Percentiles rank a stretch among this genome's conserved stretches.
phyloP scores from a whole-genome alignment of 2,329 filamentous ascomycete species.

The Botrytis squamosa region DNA sequence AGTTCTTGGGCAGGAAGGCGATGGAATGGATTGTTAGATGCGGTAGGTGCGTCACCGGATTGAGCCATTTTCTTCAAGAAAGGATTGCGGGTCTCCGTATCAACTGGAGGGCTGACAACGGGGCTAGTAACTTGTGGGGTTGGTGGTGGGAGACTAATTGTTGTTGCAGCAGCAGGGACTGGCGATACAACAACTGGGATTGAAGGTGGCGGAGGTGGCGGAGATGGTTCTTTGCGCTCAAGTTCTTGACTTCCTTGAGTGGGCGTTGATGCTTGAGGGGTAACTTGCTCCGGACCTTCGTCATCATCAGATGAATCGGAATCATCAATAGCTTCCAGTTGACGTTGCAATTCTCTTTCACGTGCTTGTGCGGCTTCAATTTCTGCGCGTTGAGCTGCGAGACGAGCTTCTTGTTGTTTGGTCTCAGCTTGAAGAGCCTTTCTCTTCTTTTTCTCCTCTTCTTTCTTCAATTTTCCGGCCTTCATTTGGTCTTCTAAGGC shows the following conservation, averaged over 20 bases:
- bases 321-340: conserved; percentile 73
- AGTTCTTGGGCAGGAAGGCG: conserved; percentile 66
- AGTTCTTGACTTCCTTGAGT: conserved; percentile 55
- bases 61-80: conserved; percentile 90
- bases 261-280: conserved; percentile 59
- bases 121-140: conserved; percentile 21
- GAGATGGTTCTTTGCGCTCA: conserved; percentile 51
- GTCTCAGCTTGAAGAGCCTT: conserved; percentile 84
- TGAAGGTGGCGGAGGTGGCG: conserved; percentile 52
- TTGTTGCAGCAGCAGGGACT: conserved; percentile 18
- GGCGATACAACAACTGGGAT: conserved; percentile 26
- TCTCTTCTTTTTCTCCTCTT: conserved; percentile 90
- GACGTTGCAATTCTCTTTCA: conserved; percentile 83
- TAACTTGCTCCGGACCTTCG: conserved; percentile 70
- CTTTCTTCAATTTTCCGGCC: conserved; percentile 91
- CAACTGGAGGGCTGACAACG: conserved; percentile 53
- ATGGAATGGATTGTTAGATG: conserved; percentile 95
- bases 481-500: conserved; percentile 92
- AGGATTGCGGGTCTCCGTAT: conserved; percentile 86
- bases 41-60: conserved; percentile 51
- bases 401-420: conserved; percentile 81
- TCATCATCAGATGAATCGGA: conserved; percentile 81
- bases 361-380: conserved; percentile 88
- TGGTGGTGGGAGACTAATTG: conserved; percentile 32
- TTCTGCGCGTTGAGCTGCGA: conserved; percentile 84